Evolutionary conservation across 257 asterid genomes (phyloP).

Genomic region (Solanum chilense): DNA sequence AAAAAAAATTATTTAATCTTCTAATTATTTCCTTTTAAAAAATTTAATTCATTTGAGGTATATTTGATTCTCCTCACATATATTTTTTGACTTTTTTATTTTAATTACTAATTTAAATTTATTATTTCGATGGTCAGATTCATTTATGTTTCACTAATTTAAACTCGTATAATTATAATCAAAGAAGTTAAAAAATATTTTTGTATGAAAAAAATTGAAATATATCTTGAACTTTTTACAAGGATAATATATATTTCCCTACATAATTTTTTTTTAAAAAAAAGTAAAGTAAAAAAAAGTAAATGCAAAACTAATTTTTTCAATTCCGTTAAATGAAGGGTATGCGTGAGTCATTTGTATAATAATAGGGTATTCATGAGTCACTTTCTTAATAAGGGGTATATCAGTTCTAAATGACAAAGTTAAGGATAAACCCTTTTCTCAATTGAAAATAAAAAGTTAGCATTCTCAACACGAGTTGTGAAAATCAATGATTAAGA

Average conservation of each 20-base stretch:
- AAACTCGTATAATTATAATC: not conserved
- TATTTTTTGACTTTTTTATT: no score
- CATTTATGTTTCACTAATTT: no score
- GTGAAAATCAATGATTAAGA: not conserved
- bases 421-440: accelerated
- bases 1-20: no score
- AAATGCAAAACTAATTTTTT: not conserved
- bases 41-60: not conserved
- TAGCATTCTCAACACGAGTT: not conserved
- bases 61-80: not conserved
- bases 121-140: not conserved
- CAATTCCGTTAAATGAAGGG: not conserved
- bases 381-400: not conserved
- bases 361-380: not conserved
- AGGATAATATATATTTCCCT: not conserved
- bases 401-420: not conserved
- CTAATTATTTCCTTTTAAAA: no score
- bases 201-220: no score
- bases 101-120: no score
- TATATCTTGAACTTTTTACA: not conserved
- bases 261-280: no score
- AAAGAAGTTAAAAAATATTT: not conserved
- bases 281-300: no score
- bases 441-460: not conserved
- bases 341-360: not conserved